phyloP scores from a whole-genome alignment of 192 early-diverging fungal species.

The Rhizophagus clarus region DNA sequence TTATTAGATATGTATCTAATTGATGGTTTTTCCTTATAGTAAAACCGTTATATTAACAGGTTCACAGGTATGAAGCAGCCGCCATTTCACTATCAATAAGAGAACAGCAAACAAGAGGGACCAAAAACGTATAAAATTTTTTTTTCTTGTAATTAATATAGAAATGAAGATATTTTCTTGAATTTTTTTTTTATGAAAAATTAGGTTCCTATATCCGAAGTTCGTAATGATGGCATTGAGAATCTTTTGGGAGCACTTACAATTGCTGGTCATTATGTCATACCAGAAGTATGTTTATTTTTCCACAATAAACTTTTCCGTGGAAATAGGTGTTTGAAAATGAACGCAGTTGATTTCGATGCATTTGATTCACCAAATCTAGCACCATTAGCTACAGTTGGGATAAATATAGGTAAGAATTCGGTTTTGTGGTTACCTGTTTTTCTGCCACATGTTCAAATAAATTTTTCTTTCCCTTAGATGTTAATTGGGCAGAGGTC shows the following conservation, averaged over 20 bases:
- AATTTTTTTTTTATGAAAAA: background rate
- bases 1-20: background rate
- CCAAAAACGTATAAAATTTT: background rate
- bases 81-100: background rate
- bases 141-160: background rate
- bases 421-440: background rate
- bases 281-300: constrained; percentile 93
- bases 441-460: background rate
- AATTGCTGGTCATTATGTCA: constrained; percentile 97
- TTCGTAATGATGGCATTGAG: constrained; percentile 97
- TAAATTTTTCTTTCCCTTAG: constrained; percentile 37
- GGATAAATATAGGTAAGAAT: constrained; percentile 86
- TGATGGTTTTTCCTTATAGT: constrained; percentile 35
- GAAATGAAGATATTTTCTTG: background rate
- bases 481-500: constrained; percentile 90
- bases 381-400: constrained; percentile 86
- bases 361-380: constrained; percentile 90
- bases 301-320: constrained; percentile 93
- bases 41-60: constrained; percentile 98
- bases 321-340: constrained; percentile 85
- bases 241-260: constrained; percentile 95
- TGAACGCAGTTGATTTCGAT: constrained; percentile 79
- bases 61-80: constrained; percentile 65
- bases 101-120: background rate
- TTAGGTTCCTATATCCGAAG: constrained; percentile 89